These are phyloP conservation scores for Blastobotrys attinorum DNA, from an alignment of 805 yeast genomes.

Conservation along the genomic window DNA sequence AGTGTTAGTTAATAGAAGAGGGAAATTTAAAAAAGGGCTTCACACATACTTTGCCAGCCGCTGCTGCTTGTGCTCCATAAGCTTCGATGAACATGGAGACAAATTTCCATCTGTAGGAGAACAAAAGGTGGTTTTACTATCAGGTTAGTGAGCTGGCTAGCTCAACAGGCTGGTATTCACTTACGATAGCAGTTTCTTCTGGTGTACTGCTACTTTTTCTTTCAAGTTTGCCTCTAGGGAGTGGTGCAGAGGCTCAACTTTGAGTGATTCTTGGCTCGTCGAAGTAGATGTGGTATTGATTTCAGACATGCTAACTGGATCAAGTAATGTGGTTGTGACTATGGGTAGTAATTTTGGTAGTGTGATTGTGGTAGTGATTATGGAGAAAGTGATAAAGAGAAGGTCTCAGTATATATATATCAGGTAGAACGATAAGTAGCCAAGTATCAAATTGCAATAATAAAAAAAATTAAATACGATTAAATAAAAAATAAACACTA, in stretches of 20 bases:
- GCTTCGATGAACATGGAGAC: constrained; percentile 17
- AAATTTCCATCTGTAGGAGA: constrained; percentile 17
- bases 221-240: constrained; percentile 4
- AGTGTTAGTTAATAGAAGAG: neutral
- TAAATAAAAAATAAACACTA: too few relatives aligned
- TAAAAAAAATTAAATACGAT: neutral
- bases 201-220: constrained; percentile 10
- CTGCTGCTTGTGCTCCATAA: constrained; percentile 11
- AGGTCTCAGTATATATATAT: too few relatives aligned
- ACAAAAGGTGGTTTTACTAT: constrained; percentile 14
- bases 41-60: constrained; percentile 3
- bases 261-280: neutral
- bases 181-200: constrained; percentile 16
- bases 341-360: neutral
- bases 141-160: neutral
- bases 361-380: neutral
- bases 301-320: neutral
- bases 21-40: neutral
- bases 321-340: constrained; percentile 1
- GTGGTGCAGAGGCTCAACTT: constrained; percentile 12
- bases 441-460: too few relatives aligned
- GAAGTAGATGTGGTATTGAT: neutral
- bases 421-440: too few relatives aligned
- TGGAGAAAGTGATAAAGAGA: neutral
- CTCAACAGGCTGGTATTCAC: constrained; percentile 5